phyloP scores from a whole-genome alignment of 495 filamentous ascomycete species.

The Delitschia confertaspora region DNA sequence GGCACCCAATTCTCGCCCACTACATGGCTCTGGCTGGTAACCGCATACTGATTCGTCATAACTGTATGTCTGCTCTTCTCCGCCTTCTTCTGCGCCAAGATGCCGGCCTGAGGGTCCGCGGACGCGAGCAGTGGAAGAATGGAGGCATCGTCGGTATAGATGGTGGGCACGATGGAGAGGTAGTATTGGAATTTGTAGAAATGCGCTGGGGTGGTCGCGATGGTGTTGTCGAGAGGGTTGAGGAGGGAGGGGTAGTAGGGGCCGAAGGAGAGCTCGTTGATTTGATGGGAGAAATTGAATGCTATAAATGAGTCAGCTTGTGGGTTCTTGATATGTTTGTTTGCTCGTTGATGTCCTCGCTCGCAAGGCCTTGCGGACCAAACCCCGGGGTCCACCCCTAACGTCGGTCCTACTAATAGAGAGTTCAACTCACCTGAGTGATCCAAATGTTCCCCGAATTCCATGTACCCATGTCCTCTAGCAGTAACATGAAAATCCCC shows the following conservation, averaged over 20 bases:
- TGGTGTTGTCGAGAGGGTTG: slow-evolving; percentile 90
- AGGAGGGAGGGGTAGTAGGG: slow-evolving; percentile 86
- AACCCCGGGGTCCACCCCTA: no score
- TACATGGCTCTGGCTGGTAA: slow-evolving; percentile 67
- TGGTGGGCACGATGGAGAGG: slow-evolving; percentile 91
- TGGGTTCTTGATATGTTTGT: neutral
- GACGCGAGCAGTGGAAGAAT: slow-evolving; percentile 30
- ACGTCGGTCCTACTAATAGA: no score
- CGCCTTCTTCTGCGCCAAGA: slow-evolving; percentile 20
- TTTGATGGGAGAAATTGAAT: slow-evolving; percentile 98
- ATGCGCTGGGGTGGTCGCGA: slow-evolving; percentile 61
- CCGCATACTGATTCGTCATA: slow-evolving; percentile 96
- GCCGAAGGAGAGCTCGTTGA: slow-evolving; percentile 93
- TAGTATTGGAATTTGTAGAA: slow-evolving; percentile 99
- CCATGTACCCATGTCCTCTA: slow-evolving; percentile 83
- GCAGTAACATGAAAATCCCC: slow-evolving; percentile 99
- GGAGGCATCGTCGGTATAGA: slow-evolving; percentile 62
- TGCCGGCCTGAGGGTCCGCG: slow-evolving; percentile 32
- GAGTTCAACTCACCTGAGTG: slow-evolving; percentile 55
- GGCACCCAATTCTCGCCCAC: slow-evolving; percentile 66
- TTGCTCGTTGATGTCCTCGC: no score
- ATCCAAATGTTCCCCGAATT: slow-evolving; percentile 72
- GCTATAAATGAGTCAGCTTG: slow-evolving; percentile 37
- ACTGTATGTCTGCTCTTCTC: slow-evolving; percentile 44
- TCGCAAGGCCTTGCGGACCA: no score